Evolutionary conservation across 192 early-diverging fungal genomes (phyloP).

Genomic region (Linnemannia zychae): DNA sequence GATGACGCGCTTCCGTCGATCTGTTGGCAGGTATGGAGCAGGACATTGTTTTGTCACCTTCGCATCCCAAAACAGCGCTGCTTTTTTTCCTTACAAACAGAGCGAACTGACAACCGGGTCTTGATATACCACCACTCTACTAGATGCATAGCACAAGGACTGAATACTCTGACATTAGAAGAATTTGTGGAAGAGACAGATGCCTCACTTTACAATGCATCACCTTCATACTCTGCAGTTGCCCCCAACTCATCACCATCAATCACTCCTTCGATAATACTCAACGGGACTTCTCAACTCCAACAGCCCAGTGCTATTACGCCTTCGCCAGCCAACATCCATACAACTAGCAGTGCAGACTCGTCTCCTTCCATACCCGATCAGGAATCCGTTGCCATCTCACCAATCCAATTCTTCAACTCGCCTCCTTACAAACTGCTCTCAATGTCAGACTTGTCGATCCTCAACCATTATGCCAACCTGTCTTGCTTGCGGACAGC

Average conservation of each 20-base stretch:
- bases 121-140: not conserved
- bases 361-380: not conserved
- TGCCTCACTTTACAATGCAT: slow-evolving; percentile 55
- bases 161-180: slow-evolving; percentile 58
- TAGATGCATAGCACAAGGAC: slow-evolving; percentile 20
- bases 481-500: slow-evolving; percentile 53
- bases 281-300: not conserved
- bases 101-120: not conserved
- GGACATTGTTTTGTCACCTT: not conserved
- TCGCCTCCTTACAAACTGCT: slow-evolving; percentile 56
- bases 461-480: slow-evolving; percentile 71
- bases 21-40: slow-evolving; percentile 48
- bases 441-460: slow-evolving; percentile 68
- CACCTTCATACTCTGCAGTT: slow-evolving; percentile 1
- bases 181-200: slow-evolving; percentile 74
- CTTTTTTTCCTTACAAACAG: not conserved
- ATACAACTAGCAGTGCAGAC: not conserved
- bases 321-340: not conserved
- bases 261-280: not conserved
- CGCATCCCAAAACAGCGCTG: not conserved
- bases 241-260: slow-evolving; percentile 16
- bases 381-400: not conserved
- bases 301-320: not conserved
- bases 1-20: slow-evolving; percentile 74
- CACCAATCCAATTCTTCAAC: not conserved